Percentiles rank a stretch among this genome's conserved stretches.
Conservation (phyloP, 192 early-diverging fungal species). For the Umbelopsis ramanniana region DNA sequence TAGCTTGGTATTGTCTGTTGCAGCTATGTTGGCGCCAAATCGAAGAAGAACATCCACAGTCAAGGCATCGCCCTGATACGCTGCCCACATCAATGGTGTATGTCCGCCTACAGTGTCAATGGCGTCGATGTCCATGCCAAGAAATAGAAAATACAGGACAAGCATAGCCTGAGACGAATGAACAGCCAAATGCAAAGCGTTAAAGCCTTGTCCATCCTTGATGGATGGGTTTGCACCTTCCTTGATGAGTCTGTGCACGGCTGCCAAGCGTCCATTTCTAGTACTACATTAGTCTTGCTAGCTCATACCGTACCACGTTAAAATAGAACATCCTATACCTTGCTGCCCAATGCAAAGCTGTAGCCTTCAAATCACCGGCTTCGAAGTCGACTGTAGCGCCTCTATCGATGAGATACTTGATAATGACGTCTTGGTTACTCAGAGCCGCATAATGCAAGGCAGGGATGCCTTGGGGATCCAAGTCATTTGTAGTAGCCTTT, state of each 20-base stretch:
- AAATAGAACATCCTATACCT: conserved; percentile 44
- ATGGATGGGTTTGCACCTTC: conserved; percentile 76
- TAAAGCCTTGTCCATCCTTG: conserved; percentile 87
- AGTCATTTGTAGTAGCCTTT: conserved; percentile 49
- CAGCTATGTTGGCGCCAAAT: conserved; percentile 70
- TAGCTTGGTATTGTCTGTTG: conserved; percentile 72
- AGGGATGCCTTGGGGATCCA: conserved; percentile 72
- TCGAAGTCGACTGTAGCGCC: conserved; percentile 76
- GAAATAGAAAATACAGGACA: conserved; percentile 72
- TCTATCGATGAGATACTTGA: conserved; percentile 77
- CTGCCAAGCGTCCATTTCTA: conserved; percentile 74
- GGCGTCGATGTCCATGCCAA: conserved; percentile 74
- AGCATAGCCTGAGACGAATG: conserved; percentile 84
- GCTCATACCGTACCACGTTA: neutral
- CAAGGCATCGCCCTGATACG: conserved; percentile 82
- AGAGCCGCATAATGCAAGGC: conserved; percentile 89
- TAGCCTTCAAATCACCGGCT: conserved; percentile 80
- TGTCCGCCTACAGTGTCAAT: conserved; percentile 78
- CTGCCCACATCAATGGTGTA: conserved; percentile 95
- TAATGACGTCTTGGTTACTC: conserved; percentile 70
- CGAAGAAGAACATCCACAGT: conserved; percentile 72
- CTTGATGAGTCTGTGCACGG: conserved; percentile 73
- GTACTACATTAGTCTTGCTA: neutral
- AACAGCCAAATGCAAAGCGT: conserved; percentile 85
- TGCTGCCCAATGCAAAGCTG: conserved; percentile 94